Conservation (phyloP, 805 yeast species). For the Scheffersomyces ergatensis region DNA sequence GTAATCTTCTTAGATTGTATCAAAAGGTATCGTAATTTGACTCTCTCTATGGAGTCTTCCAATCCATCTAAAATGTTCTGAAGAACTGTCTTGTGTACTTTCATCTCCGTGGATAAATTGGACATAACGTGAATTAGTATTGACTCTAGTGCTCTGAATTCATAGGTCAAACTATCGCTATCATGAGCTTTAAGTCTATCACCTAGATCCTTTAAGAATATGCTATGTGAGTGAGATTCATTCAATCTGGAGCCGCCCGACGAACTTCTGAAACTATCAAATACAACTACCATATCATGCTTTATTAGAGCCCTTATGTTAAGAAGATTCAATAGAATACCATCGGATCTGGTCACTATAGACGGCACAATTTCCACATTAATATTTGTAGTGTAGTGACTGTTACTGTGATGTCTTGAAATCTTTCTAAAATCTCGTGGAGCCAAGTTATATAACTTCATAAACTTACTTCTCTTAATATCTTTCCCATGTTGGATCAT, state of each 20-base stretch:
- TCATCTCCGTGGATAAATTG: constrained; percentile 81
- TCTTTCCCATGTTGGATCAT: constrained; percentile 45
- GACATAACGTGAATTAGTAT: constrained; percentile 77
- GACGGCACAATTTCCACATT: constrained; percentile 56
- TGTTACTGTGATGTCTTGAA: constrained; percentile 26
- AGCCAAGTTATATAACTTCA: constrained; percentile 43
- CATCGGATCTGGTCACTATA: constrained; percentile 44
- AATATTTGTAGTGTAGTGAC: constrained; percentile 14
- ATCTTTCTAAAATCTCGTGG: constrained; percentile 61
- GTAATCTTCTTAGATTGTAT: constrained; percentile 83
- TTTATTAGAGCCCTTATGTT: constrained; percentile 53
- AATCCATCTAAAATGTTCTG: constrained; percentile 71
- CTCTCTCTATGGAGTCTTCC: constrained; percentile 79
- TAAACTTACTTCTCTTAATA: constrained; percentile 39
- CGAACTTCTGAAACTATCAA: constrained; percentile 21
- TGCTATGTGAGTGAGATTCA: constrained; percentile 41
- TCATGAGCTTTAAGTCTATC: constrained; percentile 32
- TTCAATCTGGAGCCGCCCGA: constrained; percentile 38
- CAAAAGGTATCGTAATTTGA: constrained; percentile 71
- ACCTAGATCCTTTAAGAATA: constrained; percentile 43
- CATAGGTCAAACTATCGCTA: constrained; percentile 64
- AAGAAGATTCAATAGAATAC: constrained; percentile 46
- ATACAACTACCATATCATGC: constrained; percentile 50
- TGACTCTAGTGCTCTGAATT: constrained; percentile 86
- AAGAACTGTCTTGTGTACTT: constrained; percentile 74